A percentile compares a stretch with the other conserved stretches of the same genome.
Conservation (phyloP, 768 basidiomycete genomes). For the Podaxis sp. region DNA sequence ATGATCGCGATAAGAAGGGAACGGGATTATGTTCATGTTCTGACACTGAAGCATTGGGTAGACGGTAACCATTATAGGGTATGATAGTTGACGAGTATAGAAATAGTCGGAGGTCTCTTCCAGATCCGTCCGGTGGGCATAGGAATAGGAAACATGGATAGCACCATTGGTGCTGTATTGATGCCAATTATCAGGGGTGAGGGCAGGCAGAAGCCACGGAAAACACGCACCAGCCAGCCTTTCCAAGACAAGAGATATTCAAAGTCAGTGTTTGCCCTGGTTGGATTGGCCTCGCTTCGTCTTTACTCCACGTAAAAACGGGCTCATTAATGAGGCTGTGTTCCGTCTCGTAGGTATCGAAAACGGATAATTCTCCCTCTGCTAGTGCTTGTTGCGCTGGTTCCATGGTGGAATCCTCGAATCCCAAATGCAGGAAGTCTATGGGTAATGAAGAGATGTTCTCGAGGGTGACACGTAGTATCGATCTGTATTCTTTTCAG, state of each 20-base stretch:
- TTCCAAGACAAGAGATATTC: slow-evolving; percentile 78
- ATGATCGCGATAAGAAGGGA: slow-evolving; percentile 39
- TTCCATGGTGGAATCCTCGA: slow-evolving; percentile 87
- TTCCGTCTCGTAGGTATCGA: slow-evolving; percentile 90
- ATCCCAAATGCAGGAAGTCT: slow-evolving; percentile 82
- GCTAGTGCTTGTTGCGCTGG: slow-evolving; percentile 74
- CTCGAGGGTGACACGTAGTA: slow-evolving; percentile 83
- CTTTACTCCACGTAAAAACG: slow-evolving; percentile 75
- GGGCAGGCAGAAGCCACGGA: not conserved
- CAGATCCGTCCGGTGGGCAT: slow-evolving; percentile 48
- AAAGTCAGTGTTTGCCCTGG: slow-evolving; percentile 74
- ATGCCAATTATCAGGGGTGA: slow-evolving; percentile 18
- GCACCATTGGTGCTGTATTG: slow-evolving; percentile 68
- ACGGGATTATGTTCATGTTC: slow-evolving; percentile 77
- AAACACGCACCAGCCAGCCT: slow-evolving; percentile 83
- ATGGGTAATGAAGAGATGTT: slow-evolving; percentile 83
- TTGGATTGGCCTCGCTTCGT: slow-evolving; percentile 49
- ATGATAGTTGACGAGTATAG: slow-evolving; percentile 83
- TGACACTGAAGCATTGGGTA: slow-evolving; percentile 93
- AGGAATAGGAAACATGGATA: slow-evolving; percentile 83
- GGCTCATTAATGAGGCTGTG: slow-evolving; percentile 74
- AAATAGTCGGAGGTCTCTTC: slow-evolving; percentile 52
- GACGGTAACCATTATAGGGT: slow-evolving; percentile 90
- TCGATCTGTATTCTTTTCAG: slow-evolving; percentile 52
- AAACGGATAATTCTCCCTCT: slow-evolving; percentile 79